Base-by-base conservation (phyloP, 495 filamentous ascomycete genomes). In the Neurospora africana region DNA sequence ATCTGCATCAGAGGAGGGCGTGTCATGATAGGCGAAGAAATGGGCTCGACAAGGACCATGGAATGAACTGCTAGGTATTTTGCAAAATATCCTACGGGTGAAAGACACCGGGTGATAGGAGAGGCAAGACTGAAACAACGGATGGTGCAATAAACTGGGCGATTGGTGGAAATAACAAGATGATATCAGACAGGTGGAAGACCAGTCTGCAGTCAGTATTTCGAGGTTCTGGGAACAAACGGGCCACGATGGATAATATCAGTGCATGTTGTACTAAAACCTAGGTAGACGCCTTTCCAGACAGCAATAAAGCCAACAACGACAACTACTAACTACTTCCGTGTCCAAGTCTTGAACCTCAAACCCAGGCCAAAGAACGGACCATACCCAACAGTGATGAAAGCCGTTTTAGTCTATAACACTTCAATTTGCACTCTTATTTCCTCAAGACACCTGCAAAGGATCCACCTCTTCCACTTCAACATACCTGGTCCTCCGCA, bases 401-500 rank as follows among this genome's bases (percentile, higher is more conserved):
- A 61, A 61, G 53, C 53, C 53, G 15, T 61, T 61, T 61, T 61
- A 61, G 27, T 61, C 53, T 61, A 61, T 61, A 61, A 61, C 23
- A 61, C 7, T 33, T 33, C 53, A 61, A 36, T 27, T 72, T 35
- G 41, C 67, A 53, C 11, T 68, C 6, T 61, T 30, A 23, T 21
- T 47, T 39, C 36, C 30, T 69, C 37, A 77, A 19, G 69, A 77
- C 33, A 68, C 38, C 72, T 86, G 83, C 72, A 88, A 79, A 36
- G 86, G 85, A 76, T 88, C 85, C 74, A 84, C 77, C 53, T 86
- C 83, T 74, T 87, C 86, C 17, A 86, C 85, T n/a, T 82, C 82
- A 39, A 82, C 79, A 72, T 88, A 88, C 73, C 82, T 84, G 33
- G 84, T 92, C 77, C 95, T 87, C 78, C 96, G 82, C 94, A 99